phyloP scores from a whole-genome alignment of 768 basidiomycete species.

The Tricholoma flavovirens region DNA sequence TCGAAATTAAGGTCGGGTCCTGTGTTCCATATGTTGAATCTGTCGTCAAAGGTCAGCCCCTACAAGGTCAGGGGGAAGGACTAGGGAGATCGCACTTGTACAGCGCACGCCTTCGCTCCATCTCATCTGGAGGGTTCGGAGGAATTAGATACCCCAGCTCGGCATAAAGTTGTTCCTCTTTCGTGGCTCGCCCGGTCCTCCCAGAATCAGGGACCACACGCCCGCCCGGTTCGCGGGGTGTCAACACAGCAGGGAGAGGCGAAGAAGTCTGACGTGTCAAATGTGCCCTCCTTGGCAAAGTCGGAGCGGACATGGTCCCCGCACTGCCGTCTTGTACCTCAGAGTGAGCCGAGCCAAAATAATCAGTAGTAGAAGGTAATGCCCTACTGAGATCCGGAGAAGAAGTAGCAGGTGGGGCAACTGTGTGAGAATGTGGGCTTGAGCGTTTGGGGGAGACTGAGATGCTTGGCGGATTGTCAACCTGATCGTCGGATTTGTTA shows the following conservation, averaged over 20 bases:
- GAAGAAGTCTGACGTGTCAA: slow-evolving; percentile 61
- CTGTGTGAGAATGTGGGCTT: background rate
- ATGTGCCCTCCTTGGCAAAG: slow-evolving; percentile 44
- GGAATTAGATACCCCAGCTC: slow-evolving; percentile 70
- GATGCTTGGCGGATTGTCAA: background rate
- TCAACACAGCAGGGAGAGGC: slow-evolving; percentile 49
- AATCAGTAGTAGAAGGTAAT: slow-evolving; percentile 8
- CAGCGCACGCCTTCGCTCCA: slow-evolving; percentile 74
- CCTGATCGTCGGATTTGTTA: background rate
- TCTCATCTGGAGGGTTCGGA: slow-evolving; percentile 81
- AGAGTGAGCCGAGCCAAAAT: slow-evolving; percentile 7
- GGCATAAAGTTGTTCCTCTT: slow-evolving; percentile 62
- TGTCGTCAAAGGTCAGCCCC: slow-evolving; percentile 21
- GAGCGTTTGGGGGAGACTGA: too few relatives aligned
- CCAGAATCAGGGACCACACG: slow-evolving; percentile 25
- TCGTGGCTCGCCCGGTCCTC: slow-evolving; percentile 45
- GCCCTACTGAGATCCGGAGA: background rate
- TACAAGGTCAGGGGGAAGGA: background rate
- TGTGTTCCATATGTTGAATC: slow-evolving; percentile 89
- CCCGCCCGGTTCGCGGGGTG: slow-evolving; percentile 28
- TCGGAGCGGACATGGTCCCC: slow-evolving; percentile 34
- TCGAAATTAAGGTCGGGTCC: slow-evolving; percentile 87
- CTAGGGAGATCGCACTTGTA: slow-evolving; percentile 61
- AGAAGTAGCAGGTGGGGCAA: slow-evolving; percentile 6
- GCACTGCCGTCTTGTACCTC: slow-evolving; percentile 6